Evolutionary conservation across 2,329 filamentous ascomycete genomes (phyloP), one percentile per base, ranked within the genome.

Genomic region (Amauroascus niger): DNA sequence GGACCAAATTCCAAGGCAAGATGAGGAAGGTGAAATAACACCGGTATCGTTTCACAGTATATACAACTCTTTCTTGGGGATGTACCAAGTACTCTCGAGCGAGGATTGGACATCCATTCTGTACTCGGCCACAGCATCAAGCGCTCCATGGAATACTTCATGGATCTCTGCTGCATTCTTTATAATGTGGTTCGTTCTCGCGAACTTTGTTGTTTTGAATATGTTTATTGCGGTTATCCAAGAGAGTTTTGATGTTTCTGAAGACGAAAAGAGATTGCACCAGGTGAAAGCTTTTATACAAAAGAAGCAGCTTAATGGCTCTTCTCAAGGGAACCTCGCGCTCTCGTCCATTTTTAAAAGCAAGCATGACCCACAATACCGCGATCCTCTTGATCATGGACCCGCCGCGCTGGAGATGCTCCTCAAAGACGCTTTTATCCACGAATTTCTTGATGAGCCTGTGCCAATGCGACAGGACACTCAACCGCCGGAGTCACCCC

Each of bases 161-260:
- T 97, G 93, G 91, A 89, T 97, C 54, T 89, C 87, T 8, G 89
- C 91, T 7, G 78, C 87, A 1, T 96, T 98, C 62, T 78, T 95
- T 61, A 88, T 96, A 58, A 79, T 90, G 60, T 98, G 93, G 93
- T 97, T 95, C 69, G 93, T 95, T 54, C 78, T 98, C 41, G 80
- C 89, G 5, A 96, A 94, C 69, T 91, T 97, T 67, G 95, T 98
- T 71, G 80, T 97, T 57, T 74, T 98, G 74, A 98, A 97, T 66
- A 98, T 98, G 93, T 98, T 98, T 76, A 97, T 98, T 87, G 93
- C 93, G 76, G 93, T 98, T 72, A 98, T 98, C 60, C 93, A 98
- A 69, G 93, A 98, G 67, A 98, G 95, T 65, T 98, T 98, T 67
- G 93, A 98, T 71, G 89, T 98, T 24, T 95, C 90, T 2, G 93